These are phyloP conservation scores for Ajuga chamaepitys DNA, from an alignment of 257 asterid species.

Conservation along the genomic window DNA sequence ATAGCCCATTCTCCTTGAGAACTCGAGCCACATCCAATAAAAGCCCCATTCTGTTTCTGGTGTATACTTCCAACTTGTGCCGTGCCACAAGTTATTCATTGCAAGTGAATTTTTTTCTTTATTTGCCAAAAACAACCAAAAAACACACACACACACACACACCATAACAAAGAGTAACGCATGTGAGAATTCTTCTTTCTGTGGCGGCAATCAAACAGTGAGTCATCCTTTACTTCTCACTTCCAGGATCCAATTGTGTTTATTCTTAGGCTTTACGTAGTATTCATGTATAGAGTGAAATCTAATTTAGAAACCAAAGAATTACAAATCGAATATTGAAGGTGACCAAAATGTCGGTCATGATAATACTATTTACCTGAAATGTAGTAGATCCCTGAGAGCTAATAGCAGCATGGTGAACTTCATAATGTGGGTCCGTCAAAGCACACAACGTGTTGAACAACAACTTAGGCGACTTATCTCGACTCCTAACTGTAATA, in stretches of 20 bases:
- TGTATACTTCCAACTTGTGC: slow-evolving; percentile 54
- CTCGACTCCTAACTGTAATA: slow-evolving; percentile 56
- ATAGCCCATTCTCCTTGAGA: slow-evolving; percentile 71
- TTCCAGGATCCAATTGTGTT: slow-evolving; percentile 42
- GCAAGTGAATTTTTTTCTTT: too few relatives aligned
- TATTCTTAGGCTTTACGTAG: slow-evolving; percentile 50
- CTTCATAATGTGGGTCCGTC: slow-evolving; percentile 64
- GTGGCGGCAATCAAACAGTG: slow-evolving; percentile 76
- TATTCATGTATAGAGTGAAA: slow-evolving; percentile 45
- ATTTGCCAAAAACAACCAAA: too few relatives aligned
- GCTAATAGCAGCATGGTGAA: slow-evolving; percentile 73
- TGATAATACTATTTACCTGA: slow-evolving; percentile 36
- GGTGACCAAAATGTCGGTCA: background rate
- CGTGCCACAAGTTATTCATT: slow-evolving; percentile 33
- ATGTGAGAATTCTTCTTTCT: slow-evolving; percentile 73
- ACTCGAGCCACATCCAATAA: slow-evolving; percentile 66
- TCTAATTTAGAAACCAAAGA: background rate
- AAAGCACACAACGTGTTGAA: slow-evolving; percentile 75
- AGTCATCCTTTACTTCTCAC: slow-evolving; percentile 41
- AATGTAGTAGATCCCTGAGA: slow-evolving; percentile 58
- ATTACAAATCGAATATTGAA: background rate
- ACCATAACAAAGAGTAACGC: too few relatives aligned
- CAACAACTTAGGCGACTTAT: slow-evolving; percentile 64
- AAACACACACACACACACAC: too few relatives aligned
- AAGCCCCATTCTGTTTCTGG: slow-evolving; percentile 53